These are phyloP conservation scores for Gynostemma pentaphyllum DNA, from an alignment of 306 rosid species.

Conservation along the genomic window DNA sequence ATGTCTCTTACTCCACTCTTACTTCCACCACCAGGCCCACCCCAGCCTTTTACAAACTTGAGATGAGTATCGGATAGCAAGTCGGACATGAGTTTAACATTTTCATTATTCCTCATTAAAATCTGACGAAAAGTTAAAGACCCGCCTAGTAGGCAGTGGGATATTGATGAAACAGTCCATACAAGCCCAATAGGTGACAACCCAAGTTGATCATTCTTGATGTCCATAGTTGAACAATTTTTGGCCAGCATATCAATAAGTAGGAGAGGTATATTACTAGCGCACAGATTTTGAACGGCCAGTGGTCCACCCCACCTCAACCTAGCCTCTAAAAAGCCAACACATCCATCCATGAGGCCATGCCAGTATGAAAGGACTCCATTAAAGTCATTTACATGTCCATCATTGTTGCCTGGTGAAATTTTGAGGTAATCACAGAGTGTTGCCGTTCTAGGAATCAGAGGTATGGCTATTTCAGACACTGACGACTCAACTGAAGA, in stretches of 20 bases:
- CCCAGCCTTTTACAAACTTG: conserved; percentile 63
- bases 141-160: conserved; percentile 73
- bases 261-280: conserved; percentile 64
- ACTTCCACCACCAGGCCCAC: conserved; percentile 92
- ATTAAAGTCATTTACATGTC: conserved; percentile 19
- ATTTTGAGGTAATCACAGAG: conserved; percentile 50
- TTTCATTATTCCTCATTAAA: conserved; percentile 49
- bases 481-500: conserved; percentile 59
- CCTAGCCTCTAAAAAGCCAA: conserved; percentile 73
- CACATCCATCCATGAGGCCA: conserved; percentile 78
- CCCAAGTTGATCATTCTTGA: conserved; percentile 45
- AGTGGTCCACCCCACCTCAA: conserved; percentile 82
- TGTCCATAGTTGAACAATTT: conserved; percentile 23
- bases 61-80: conserved; percentile 64
- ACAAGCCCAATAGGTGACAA: conserved; percentile 73
- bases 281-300: conserved; percentile 83
- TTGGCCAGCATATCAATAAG: conserved; percentile 55
- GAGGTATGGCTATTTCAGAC: conserved; percentile 63
- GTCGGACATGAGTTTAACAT: conserved; percentile 54
- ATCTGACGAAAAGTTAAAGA: conserved; percentile 64
- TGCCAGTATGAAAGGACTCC: conserved; percentile 68
- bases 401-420: conserved; percentile 36
- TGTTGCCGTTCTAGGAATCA: conserved; percentile 64
- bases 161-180: conserved; percentile 69
- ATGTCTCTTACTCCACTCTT: conserved; percentile 56